Base-by-base conservation (phyloP, 257 asterid genomes). In the Solanum etuberosum region DNA sequence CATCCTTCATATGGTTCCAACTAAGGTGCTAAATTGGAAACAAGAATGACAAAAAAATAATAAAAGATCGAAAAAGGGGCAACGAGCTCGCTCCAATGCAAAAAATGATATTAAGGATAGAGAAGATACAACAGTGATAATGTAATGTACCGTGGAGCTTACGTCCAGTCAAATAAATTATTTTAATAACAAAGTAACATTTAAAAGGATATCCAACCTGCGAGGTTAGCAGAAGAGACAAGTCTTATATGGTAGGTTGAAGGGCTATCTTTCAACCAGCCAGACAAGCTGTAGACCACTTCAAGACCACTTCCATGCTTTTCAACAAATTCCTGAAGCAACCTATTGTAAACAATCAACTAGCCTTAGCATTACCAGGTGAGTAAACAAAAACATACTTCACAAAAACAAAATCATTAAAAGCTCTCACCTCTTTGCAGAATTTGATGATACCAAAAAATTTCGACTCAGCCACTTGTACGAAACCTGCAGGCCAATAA, bases 391-490 rank as follows among this genome's bases (percentile, higher is more conserved):
- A 51, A 86, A 71, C 15, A 46, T 71, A 32, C 40, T n/a, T 85
- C 38, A 37, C 31, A 32, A 37, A 51, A 29, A 18, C 29, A 27
- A 70, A 85, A 71, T 9, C n/a, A 14, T 20, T 32, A 65, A 46
- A 83, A 57, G 35, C 21, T 83, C 40, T 61, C 83, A 97, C 99
- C 98, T 94, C 94, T 97, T 97, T 9, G 99, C 99, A 87, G 92
- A 94, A 90, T 96, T 92, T 48, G 99, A 97, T 54, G 99, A 93
- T 71, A 97, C 94, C 93, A 89, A 90, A 90, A 93, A 95, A 81
- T 94, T 94, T 61, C 98, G 95, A 92, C 98, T 97, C 43, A 97
- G 92, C 99, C 99, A 97, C 92, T 97, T 97, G 93, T 97, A 97
- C 23, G 99, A 97, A 89, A 97, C 98, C 99, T 97, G 57, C 61